phyloP scores from a whole-genome alignment of 1,284 basidiomycete species.

The Hemileia vastatrix region DNA sequence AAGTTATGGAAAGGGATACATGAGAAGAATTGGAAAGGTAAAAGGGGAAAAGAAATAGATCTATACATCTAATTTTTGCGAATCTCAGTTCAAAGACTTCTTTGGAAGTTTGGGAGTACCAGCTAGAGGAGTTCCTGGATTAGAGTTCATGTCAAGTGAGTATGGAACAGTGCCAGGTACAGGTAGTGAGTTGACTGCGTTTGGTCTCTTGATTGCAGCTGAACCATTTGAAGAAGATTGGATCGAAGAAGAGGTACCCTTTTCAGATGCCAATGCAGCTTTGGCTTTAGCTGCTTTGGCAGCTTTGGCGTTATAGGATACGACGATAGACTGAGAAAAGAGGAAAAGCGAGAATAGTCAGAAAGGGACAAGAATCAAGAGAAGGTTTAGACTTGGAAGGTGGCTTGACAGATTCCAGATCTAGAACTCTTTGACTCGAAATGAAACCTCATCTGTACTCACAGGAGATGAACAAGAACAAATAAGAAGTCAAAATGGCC shows the following conservation, averaged over 20 bases:
- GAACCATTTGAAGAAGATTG: neutral
- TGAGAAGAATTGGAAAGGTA: too few species aligned
- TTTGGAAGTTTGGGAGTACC: neutral
- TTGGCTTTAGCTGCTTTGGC: neutral
- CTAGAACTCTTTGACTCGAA: too few species aligned
- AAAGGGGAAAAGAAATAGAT: too few species aligned
- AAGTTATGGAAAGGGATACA: too few species aligned
- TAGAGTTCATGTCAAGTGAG: neutral
- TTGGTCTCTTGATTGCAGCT: neutral
- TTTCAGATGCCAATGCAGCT: neutral
- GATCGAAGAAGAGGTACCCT: neutral
- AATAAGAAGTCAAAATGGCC: neutral
- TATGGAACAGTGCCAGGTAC: neutral
- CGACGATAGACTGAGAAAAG: neutral
- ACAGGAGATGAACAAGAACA: too few species aligned
- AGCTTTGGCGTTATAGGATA: neutral
- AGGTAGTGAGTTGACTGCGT: neutral
- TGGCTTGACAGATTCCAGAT: neutral
- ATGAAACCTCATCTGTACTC: too few species aligned
- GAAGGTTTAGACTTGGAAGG: neutral
- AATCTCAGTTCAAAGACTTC: neutral
- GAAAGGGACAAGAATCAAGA: neutral
- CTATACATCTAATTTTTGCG: too few species aligned
- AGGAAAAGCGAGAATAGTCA: neutral
- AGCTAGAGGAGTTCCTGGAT: neutral